Evolutionary conservation across 139 green algal species (phyloP).

Genomic region (Trebouxia sp.): DNA sequence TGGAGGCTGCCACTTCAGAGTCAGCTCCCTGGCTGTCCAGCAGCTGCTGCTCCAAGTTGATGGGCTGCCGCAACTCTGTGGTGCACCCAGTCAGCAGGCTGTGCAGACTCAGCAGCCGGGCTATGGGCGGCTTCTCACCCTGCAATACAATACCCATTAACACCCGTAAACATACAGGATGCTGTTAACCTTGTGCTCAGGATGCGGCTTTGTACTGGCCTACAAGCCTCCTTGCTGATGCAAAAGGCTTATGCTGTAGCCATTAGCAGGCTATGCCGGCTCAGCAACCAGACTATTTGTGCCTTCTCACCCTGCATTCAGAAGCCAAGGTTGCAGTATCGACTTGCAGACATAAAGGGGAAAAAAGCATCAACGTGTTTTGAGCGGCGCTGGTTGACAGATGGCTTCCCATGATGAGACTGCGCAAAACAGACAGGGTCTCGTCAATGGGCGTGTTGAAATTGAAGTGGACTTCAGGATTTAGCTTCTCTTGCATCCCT

Average conservation of each 20-base stretch:
- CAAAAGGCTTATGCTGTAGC: too few relatives aligned
- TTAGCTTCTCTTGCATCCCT: not conserved
- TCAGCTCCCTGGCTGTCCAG: not conserved
- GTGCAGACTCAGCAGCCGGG: not conserved
- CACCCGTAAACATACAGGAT: too few relatives aligned
- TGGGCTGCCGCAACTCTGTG: constrained; percentile 12
- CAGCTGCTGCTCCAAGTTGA: constrained; percentile 18
- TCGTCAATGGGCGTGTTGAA: not conserved
- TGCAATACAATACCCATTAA: not conserved
- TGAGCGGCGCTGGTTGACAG: too few relatives aligned
- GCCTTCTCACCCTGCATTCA: too few relatives aligned
- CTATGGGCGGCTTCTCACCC: not conserved
- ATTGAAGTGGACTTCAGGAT: not conserved
- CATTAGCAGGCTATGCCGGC: too few relatives aligned
- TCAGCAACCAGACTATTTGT: too few relatives aligned
- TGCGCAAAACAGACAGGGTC: not conserved
- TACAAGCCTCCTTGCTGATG: too few relatives aligned
- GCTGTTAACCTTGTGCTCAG: too few relatives aligned
- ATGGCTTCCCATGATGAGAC: not conserved
- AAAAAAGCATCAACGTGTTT: too few relatives aligned
- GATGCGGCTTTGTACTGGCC: too few relatives aligned
- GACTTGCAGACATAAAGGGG: too few relatives aligned
- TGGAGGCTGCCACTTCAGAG: not conserved
- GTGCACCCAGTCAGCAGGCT: not conserved
- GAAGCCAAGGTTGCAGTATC: too few relatives aligned